phyloP scores from a whole-genome alignment of 805 yeast genomes.

The Ogataea naganishii region DNA sequence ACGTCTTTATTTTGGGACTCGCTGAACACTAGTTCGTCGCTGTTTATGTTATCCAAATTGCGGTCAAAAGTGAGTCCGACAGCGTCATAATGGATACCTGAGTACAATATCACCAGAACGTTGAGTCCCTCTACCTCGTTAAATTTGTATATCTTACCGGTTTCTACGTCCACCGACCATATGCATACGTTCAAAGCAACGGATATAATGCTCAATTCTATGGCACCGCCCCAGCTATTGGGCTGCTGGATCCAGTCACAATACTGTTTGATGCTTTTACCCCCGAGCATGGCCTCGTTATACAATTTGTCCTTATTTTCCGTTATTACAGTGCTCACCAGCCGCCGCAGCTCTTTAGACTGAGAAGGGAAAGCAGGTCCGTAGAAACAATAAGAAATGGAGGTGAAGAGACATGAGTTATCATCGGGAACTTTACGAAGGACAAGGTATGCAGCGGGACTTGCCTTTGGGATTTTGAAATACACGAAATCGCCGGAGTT shows the following conservation, averaged over 20 bases:
- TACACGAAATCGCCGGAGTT: conserved; percentile 5
- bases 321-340: conserved; percentile 40
- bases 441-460: conserved; percentile 26
- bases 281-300: conserved; percentile 54
- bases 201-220: conserved; percentile 59
- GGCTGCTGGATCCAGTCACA: conserved; percentile 50
- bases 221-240: conserved; percentile 79
- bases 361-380: conserved; percentile 24
- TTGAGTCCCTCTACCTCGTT: conserved; percentile 24
- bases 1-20: conserved; percentile 19
- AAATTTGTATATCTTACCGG: conserved; percentile 48
- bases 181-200: conserved; percentile 42
- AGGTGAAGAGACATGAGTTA: conserved; percentile 68
- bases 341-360: conserved; percentile 42
- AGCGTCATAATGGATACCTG: conserved; percentile 70
- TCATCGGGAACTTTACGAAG: conserved; percentile 64
- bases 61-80: conserved; percentile 30
- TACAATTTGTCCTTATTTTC: conserved; percentile 33
- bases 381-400: conserved; percentile 44
- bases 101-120: conserved; percentile 50
- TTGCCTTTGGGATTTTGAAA: conserved; percentile 5
- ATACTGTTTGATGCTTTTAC: conserved; percentile 39
- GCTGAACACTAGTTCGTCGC: conserved; percentile 34
- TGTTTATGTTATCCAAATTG: conserved; percentile 15
- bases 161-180: conserved; percentile 56